phyloP scores from a whole-genome alignment of 495 filamentous ascomycete species.

The Podospora sp. region DNA sequence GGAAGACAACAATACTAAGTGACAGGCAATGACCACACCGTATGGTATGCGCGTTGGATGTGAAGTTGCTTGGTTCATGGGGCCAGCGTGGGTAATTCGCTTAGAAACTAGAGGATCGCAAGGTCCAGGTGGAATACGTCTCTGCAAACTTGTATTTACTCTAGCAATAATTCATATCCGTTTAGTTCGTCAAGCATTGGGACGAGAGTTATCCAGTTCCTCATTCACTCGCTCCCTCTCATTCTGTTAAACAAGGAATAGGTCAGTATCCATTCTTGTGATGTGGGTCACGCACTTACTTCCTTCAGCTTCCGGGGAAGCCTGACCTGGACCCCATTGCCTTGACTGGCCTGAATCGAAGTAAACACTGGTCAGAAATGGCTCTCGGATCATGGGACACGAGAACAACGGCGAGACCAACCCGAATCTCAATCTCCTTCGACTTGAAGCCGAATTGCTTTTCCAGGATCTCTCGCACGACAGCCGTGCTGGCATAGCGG shows the following conservation, averaged over 20 bases:
- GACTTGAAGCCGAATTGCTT: slow-evolving; percentile 4
- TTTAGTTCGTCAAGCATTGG: too few species aligned
- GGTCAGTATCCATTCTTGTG: background rate
- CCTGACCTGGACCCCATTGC: background rate
- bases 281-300: slow-evolving; percentile 6
- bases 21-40: background rate
- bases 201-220: slow-evolving; percentile 1
- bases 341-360: background rate
- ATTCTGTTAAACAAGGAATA: slow-evolving; percentile 1
- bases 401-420: background rate
- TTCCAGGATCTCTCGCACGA: background rate
- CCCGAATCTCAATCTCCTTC: background rate
- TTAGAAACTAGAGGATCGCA: background rate
- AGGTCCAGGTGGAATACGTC: background rate
- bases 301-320: slow-evolving; percentile 11
- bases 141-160: background rate
- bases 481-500: slow-evolving; percentile 2
- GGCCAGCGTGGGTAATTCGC: background rate
- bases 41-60: background rate
- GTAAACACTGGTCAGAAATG: background rate
- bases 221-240: slow-evolving; percentile 7
- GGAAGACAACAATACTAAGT: background rate
- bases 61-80: background rate
- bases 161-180: too few species aligned
- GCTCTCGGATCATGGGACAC: background rate